Base-by-base conservation (phyloP, 129 eudicot species). In the Pulicaria dysenterica region DNA sequence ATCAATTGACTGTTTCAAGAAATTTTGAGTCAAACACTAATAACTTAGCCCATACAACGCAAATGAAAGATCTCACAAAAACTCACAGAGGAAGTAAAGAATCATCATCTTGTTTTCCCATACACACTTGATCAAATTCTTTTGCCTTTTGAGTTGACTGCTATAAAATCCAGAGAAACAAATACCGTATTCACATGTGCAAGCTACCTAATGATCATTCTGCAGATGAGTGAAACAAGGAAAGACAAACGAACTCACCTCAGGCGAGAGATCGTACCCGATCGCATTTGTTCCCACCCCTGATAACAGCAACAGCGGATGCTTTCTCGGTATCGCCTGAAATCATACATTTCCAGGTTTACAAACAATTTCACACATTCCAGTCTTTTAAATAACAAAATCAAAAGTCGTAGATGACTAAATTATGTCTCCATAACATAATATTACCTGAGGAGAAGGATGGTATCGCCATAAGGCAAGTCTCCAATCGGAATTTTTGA, bases 271-370 rank as follows among this genome's bases (percentile, higher is more conserved):
- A 84, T 94, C 99, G 45, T 94, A 94, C 49, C 97, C 97, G 62
- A 94, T 84, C 45, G 96, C 99, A 83, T 94, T 94, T 40, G 99
- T 94, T 11, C 94, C 97, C 39, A 94, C 99, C 5, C 97, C 97
- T 1, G 99, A 94, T 77, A 94, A 74, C 80, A 94, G 86, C 89
- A 94, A 70, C 68, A 94, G 73, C 54, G 97, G 99, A 78, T 94
- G 97, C 83, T 94, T 86, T 74, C 97, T 90, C 62, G 60, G 58
- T 11, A 83, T 82, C 67, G 89, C 96, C 99, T 94, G 87, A 39
- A 60, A 75, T 64, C 58, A 57, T 58, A 6, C 70, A 66, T 51
- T 75, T 62, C 65, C 49, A 62, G 13, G 11, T 43, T n/a, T 8
- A 54, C 65, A 34, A 16, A 45, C 39, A 1, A n/a, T 31, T 64